phyloP scores from a whole-genome alignment of 768 basidiomycete genomes.

The Leucosporidium yakuticum region DNA sequence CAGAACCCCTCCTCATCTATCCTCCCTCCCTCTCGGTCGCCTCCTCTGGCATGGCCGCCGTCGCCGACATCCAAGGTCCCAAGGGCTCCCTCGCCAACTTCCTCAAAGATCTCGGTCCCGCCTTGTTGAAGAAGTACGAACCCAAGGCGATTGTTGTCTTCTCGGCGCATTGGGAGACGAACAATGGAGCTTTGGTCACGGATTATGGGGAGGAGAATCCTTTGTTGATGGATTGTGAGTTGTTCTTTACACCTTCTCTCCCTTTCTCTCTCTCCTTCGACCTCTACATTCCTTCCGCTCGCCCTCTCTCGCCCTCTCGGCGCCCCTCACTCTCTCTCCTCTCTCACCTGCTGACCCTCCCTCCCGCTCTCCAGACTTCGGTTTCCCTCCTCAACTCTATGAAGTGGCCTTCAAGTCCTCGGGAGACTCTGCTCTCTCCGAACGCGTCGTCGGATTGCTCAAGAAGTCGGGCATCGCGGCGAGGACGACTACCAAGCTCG shows the following conservation, averaged over 20 bases:
- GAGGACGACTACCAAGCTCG: conserved; percentile 50
- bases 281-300: not conserved
- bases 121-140: conserved; percentile 61
- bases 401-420: conserved; percentile 59
- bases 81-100: conserved; percentile 57
- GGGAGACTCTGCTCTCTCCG: conserved; percentile 56
- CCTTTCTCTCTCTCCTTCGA: not conserved
- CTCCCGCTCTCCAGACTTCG: conserved; percentile 47
- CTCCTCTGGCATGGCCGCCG: not conserved
- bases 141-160: conserved; percentile 71
- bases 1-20: conserved; percentile 29
- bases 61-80: conserved; percentile 47
- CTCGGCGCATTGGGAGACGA: conserved; percentile 76
- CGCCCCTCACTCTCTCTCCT: no score
- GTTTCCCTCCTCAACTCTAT: conserved; percentile 56
- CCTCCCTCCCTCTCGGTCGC: conserved; percentile 3
- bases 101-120: conserved; percentile 43
- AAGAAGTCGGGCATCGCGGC: conserved; percentile 56
- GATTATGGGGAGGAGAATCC: conserved; percentile 74
- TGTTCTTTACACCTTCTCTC: no score
- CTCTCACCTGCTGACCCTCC: not conserved
- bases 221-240: conserved; percentile 57
- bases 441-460: conserved; percentile 58
- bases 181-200: conserved; percentile 57
- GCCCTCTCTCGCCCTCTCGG: not conserved